Conservation (phyloP, 169 alveolate species). For the Plasmodium inui region DNA sequence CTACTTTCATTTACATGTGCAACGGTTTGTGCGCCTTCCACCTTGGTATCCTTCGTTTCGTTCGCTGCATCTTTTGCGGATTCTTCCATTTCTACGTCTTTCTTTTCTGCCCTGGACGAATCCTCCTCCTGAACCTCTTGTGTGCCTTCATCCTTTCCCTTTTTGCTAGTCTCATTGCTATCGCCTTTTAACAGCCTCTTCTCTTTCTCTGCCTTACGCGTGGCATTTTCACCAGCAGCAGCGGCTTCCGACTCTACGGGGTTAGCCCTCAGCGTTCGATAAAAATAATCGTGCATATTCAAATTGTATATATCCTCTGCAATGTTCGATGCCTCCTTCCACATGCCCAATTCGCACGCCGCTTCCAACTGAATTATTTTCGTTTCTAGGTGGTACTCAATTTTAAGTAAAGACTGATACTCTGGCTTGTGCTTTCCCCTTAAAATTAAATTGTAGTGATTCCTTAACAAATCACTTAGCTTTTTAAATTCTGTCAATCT, state of each 20-base stretch:
- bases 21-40: neutral
- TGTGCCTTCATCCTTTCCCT: neutral
- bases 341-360: constrained; percentile 93
- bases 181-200: neutral
- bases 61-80: neutral
- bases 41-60: constrained; percentile 15
- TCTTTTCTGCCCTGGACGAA: neutral
- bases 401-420: constrained; percentile 87
- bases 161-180: neutral
- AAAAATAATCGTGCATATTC: constrained; percentile 86
- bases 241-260: constrained; percentile 14
- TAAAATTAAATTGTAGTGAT: constrained; percentile 91
- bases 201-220: neutral
- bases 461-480: constrained; percentile 94
- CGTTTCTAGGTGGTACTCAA: constrained; percentile 91
- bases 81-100: neutral
- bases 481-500: constrained; percentile 94
- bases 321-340: constrained; percentile 96
- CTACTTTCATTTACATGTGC: constrained; percentile 57
- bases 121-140: neutral
- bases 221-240: neutral
- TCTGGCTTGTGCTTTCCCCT: constrained; percentile 90
- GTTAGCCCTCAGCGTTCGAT: constrained; percentile 28
- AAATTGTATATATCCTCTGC: constrained; percentile 94
- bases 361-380: constrained; percentile 93